A percentile compares a stretch with the other conserved stretches of the same genome.
These are phyloP conservation scores for Mortierella antarctica DNA, from an alignment of 192 early-diverging fungal genomes.

Conservation along the genomic window DNA sequence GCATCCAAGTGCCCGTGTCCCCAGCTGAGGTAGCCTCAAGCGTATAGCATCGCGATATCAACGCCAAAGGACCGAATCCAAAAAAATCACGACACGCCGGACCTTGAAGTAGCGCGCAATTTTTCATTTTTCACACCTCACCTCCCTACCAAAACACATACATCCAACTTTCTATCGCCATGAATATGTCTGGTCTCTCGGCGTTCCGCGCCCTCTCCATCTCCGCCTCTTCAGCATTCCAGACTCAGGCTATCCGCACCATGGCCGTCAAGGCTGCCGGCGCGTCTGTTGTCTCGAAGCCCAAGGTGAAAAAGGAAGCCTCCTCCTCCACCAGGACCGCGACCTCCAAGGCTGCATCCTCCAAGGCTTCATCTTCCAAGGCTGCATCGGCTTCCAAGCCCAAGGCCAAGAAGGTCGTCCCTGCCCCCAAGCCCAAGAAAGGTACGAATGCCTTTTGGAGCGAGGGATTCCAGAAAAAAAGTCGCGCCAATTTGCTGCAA, in stretches of 20 bases:
- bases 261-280: constrained; percentile 44
- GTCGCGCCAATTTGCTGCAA: background rate
- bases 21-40: no score
- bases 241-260: constrained; percentile 27
- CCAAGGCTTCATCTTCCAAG: constrained; percentile 15
- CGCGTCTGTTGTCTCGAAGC: constrained; percentile 10
- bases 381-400: constrained; percentile 14
- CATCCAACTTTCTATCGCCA: background rate
- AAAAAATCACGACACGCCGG: background rate
- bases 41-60: no score
- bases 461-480: background rate
- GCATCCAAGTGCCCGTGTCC: no score
- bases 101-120: no score
- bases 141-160: background rate
- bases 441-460: background rate
- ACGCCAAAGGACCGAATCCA: no score
- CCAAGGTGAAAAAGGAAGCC: background rate
- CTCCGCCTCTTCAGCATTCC: background rate
- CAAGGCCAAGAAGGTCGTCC: constrained; percentile 19
- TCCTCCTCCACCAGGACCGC: constrained; percentile 1
- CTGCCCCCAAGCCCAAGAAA: constrained; percentile 25
- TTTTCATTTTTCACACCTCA: background rate
- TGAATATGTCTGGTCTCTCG: constrained; percentile 21
- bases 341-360: background rate
- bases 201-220: constrained; percentile 36